Evolutionary conservation across 306 rosid genomes (phyloP), one percentile per base, ranked within the genome.

Genomic region (Cucumis hystrix): DNA sequence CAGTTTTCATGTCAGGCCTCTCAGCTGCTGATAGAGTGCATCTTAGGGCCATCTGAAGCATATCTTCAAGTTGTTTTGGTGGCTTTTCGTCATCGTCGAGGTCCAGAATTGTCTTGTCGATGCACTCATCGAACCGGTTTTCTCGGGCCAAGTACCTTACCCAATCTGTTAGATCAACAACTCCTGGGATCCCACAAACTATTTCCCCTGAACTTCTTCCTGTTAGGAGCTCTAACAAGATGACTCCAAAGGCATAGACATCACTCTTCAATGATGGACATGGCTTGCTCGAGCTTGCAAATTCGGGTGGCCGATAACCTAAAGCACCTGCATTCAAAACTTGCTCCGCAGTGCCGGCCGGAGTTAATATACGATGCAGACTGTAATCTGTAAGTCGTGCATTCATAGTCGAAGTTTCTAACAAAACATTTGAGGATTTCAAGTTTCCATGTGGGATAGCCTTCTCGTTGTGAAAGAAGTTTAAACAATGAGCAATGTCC

Each of bases 401-500:
- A 79, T 85, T 88, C 43, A 77, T 74, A 66, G 79, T 74, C 5
- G 88, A 83, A 77, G 78, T 64, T 83, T 88, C 89, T 40, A 92
- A 83, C 60, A 92, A 84, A 85, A 92, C 85, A 72, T 92, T 92
- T 6, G 91, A 84, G 74, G 92, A 88, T 87, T 90, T 90, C 75
- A 92, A 89, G 83, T 92, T 92, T 70, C 97, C 97, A 69, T 90
- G 96, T 17, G 93, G 97, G 81, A 92, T 92, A 56, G 93, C 83
- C 85, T 88, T 92, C 87, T 88, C 96, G 5, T 85, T 83, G 11
- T 90, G 96, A 16, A 92, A 82, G 88, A 78, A 92, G 78, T 86
- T 75, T 73, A 87, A 83, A 83, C 97, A 88, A 28, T 75, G 82
- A 4, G 88, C 92, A 18, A 88, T 85, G 21, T 89, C 89, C 65